A percentile compares a stretch with the other conserved stretches of the same genome.
These are phyloP conservation scores for Acanthamoeba triangularis DNA, from an alignment of 208 protist species.

Conservation along the genomic window DNA sequence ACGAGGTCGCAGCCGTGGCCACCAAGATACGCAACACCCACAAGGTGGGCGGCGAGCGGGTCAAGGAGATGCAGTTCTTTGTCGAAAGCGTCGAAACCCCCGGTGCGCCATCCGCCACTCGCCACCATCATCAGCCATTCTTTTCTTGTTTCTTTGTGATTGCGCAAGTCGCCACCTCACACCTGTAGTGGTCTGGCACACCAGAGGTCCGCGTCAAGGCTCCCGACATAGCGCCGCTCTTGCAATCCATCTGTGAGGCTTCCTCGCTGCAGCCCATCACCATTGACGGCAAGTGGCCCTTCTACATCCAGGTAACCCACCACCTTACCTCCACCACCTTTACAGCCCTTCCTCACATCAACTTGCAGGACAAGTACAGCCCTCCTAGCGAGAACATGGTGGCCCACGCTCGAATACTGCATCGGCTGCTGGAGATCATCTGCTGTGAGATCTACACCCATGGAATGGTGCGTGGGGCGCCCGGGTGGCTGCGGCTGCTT, in stretches of 20 bases:
- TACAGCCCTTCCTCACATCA: neutral
- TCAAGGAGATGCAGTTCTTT: slow-evolving; percentile 58
- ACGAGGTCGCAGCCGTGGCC: slow-evolving; percentile 5
- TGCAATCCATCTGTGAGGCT: slow-evolving; percentile 30
- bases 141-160: no score
- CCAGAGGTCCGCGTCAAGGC: slow-evolving; percentile 14
- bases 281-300: slow-evolving; percentile 34
- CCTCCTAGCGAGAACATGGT: neutral
- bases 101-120: neutral
- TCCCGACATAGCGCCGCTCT: slow-evolving; percentile 2
- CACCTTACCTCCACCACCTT: no score
- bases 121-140: no score
- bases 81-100: slow-evolving; percentile 54
- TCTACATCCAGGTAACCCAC: slow-evolving; percentile 20
- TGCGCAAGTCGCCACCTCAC: no score
- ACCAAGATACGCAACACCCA: slow-evolving; percentile 24
- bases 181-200: no score
- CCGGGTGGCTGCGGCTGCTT: neutral
- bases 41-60: slow-evolving; percentile 36
- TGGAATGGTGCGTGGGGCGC: neutral
- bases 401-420: neutral
- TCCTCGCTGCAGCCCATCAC: neutral
- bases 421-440: slow-evolving; percentile 39
- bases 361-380: neutral
- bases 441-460: slow-evolving; percentile 54